A percentile compares a stretch with the other conserved stretches of the same genome.
These are phyloP conservation scores for Taphrina sp. DNA, from an alignment of 1,139 yeast genomes.

Conservation along the genomic window DNA sequence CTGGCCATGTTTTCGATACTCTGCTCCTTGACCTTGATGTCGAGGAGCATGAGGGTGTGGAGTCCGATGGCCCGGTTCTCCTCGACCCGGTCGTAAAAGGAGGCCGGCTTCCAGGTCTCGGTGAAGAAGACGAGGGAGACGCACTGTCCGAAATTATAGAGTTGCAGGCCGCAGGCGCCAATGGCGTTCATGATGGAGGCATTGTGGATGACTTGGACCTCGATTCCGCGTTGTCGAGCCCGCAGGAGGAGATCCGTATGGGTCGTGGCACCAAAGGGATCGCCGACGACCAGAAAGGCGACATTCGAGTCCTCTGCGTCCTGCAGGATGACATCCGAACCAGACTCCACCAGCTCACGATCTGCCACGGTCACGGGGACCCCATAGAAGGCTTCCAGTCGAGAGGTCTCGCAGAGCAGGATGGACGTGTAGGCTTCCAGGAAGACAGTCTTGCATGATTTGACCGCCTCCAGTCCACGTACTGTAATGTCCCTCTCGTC, in stretches of 20 bases:
- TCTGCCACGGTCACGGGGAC: slow-evolving; percentile 84
- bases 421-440: slow-evolving; percentile 94
- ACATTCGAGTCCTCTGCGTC: slow-evolving; percentile 68
- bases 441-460: slow-evolving; percentile 80
- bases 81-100: slow-evolving; percentile 82
- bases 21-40: slow-evolving; percentile 95
- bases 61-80: slow-evolving; percentile 88
- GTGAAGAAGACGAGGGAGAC: slow-evolving; percentile 94
- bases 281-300: slow-evolving; percentile 95
- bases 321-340: slow-evolving; percentile 74
- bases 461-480: slow-evolving; percentile 83
- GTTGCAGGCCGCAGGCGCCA: slow-evolving; percentile 94
- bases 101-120: slow-evolving; percentile 93
- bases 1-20: slow-evolving; percentile 91
- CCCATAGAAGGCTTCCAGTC: slow-evolving; percentile 74
- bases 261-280: slow-evolving; percentile 97
- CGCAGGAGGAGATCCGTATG: slow-evolving; percentile 90
- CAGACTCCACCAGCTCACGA: slow-evolving; percentile 87
- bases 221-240: slow-evolving; percentile 78
- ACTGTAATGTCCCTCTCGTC: slow-evolving; percentile 89
- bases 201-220: slow-evolving; percentile 82
- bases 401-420: slow-evolving; percentile 80
- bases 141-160: slow-evolving; percentile 94
- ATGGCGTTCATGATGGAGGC: slow-evolving; percentile 98
- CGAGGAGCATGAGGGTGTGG: slow-evolving; percentile 82